Conservation (phyloP, 192 early-diverging fungal species). For the Gaertneriomyces sp. region DNA sequence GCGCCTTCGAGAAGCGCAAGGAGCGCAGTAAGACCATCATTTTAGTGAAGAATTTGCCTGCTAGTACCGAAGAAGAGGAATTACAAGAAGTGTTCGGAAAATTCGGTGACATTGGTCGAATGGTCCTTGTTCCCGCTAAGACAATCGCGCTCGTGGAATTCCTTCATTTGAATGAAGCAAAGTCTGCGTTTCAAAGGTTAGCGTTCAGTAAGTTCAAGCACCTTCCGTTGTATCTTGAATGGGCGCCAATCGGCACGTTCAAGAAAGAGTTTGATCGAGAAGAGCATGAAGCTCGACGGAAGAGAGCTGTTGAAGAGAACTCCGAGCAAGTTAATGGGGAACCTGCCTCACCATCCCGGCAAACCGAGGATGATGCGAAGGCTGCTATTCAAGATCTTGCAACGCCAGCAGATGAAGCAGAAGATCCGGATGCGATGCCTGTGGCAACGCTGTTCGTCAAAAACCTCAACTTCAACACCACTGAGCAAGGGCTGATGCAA, state of each 20-base stretch:
- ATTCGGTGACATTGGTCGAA: constrained; percentile 84
- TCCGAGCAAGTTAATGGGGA: constrained; percentile 31
- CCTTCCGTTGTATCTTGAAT: constrained; percentile 88
- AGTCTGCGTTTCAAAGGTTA: constrained; percentile 78
- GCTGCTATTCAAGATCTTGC: constrained; percentile 13
- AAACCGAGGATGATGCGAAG: constrained; percentile 36
- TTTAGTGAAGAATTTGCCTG: constrained; percentile 94
- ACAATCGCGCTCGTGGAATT: constrained; percentile 96
- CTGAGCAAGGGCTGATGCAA: constrained; percentile 67
- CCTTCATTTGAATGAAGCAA: constrained; percentile 83
- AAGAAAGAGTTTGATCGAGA: constrained; percentile 51
- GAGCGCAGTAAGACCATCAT: constrained; percentile 86
- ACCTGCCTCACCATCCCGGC: constrained; percentile 6
- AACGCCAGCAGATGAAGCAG: constrained; percentile 28
- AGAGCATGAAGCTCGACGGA: constrained; percentile 33
- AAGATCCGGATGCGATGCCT: constrained; percentile 53
- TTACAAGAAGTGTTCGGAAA: constrained; percentile 76
- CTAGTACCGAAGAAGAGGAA: constrained; percentile 76
- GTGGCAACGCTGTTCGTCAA: constrained; percentile 91
- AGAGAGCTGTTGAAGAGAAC: constrained; percentile 33
- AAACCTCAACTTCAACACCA: constrained; percentile 91
- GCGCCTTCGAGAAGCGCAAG: constrained; percentile 66
- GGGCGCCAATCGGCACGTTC: constrained; percentile 84
- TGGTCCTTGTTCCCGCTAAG: constrained; percentile 83
- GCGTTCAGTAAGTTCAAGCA: constrained; percentile 92